phyloP scores from a whole-genome alignment of 768 basidiomycete genomes.

The Kwoniella bestiolae region DNA sequence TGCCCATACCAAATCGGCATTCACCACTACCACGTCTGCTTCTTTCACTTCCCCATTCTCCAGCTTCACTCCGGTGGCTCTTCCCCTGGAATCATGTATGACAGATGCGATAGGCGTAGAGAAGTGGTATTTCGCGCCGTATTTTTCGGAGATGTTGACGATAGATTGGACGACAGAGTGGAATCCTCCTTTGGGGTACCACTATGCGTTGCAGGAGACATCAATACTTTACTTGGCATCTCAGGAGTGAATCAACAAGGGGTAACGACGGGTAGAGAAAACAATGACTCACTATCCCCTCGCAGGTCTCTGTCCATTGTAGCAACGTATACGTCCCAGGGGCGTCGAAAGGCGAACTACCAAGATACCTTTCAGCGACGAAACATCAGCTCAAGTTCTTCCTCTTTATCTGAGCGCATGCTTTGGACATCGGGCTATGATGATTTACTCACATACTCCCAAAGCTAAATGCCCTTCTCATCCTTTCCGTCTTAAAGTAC shows the following conservation, averaged over 20 bases:
- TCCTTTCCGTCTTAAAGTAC: conserved; percentile 56
- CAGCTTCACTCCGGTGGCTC: conserved; percentile 57
- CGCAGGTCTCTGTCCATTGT: conserved; percentile 60
- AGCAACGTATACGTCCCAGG: conserved; percentile 60
- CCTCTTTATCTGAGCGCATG: background rate
- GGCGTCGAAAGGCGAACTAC: conserved; percentile 60
- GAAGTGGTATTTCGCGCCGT: conserved; percentile 57
- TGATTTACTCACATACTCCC: conserved; percentile 57
- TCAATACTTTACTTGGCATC: too few species aligned
- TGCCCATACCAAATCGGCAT: conserved; percentile 60
- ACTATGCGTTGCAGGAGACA: conserved; percentile 21
- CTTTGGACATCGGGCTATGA: background rate
- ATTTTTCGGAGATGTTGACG: conserved; percentile 54
- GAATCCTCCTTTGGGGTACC: conserved; percentile 55
- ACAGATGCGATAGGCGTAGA: conserved; percentile 57
- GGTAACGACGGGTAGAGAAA: background rate
- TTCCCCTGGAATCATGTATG: conserved; percentile 42
- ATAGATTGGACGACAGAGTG: conserved; percentile 56
- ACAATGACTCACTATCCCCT: conserved; percentile 55
- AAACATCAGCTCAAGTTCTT: background rate
- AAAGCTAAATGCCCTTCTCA: conserved; percentile 60
- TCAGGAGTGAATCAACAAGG: conserved; percentile 34
- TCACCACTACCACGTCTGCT: conserved; percentile 59
- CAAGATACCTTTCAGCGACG: conserved; percentile 52
- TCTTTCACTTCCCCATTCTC: conserved; percentile 47